Conservation (phyloP, 1,284 basidiomycete species). For the Boletus mariae region DNA sequence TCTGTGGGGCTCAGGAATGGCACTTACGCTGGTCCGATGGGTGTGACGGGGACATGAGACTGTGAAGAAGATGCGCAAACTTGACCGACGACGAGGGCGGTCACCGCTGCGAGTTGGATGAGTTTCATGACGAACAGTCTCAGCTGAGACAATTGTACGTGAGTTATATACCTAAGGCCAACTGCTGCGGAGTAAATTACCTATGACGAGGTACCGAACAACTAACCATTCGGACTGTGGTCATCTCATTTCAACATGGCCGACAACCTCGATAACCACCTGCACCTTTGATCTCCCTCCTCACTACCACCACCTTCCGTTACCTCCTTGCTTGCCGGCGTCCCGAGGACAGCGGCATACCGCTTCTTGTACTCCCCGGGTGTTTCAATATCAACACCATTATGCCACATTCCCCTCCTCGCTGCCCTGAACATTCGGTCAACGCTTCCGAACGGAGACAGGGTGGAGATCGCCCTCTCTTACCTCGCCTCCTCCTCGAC, state of each 20-base stretch:
- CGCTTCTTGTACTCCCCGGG: conserved; percentile 81
- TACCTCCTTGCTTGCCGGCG: conserved; percentile 1
- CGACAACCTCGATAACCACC: conserved; percentile 11
- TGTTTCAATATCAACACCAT: conserved; percentile 55
- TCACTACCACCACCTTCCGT: no score
- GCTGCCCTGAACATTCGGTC: conserved; percentile 39
- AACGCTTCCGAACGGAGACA: neutral
- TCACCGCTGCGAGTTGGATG: no score
- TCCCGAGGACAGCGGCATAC: conserved; percentile 36
- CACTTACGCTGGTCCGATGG: no score
- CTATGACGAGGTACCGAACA: no score
- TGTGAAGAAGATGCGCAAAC: no score
- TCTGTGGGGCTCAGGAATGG: neutral
- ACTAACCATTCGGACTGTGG: no score
- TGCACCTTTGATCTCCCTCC: no score
- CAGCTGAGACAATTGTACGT: neutral
- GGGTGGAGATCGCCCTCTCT: neutral
- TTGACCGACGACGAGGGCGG: no score
- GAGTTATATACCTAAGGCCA: conserved; percentile 2
- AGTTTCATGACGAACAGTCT: no score
- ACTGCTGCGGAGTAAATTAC: neutral
- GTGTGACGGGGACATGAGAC: no score
- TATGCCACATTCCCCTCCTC: conserved; percentile 69
- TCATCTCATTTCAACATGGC: conserved; percentile 4
- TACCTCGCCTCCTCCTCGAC: conserved; percentile 69